Percentiles rank a stretch among this genome's conserved stretches.
Conservation (phyloP, 352 stramenopile genomes). For the Phytophthora pistaciae region DNA sequence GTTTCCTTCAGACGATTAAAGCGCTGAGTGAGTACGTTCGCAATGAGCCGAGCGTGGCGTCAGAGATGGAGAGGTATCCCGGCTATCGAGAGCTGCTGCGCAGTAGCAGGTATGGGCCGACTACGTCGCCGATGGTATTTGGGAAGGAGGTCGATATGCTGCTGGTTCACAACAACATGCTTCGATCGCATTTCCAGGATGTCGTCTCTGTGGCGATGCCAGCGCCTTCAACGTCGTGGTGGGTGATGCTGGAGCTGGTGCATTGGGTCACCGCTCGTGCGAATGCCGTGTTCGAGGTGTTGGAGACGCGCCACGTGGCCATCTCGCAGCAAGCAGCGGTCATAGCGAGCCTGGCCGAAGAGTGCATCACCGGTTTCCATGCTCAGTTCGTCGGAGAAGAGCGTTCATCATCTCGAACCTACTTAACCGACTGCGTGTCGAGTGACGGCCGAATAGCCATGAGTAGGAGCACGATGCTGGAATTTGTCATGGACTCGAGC, state of each 20-base stretch:
- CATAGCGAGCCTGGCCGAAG: conserved; percentile 32
- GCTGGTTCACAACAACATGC: conserved; percentile 45
- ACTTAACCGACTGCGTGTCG: conserved; percentile 21
- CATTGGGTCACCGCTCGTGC: conserved; percentile 48
- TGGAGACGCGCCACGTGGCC: conserved; percentile 37
- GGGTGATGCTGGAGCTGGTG: conserved; percentile 52
- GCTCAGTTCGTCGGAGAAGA: conserved; percentile 25
- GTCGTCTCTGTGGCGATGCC: conserved; percentile 3
- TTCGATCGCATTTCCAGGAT: conserved; percentile 57
- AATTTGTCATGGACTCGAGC: conserved; percentile 53
- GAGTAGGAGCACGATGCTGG: conserved; percentile 35
- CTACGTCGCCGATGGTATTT: conserved; percentile 28
- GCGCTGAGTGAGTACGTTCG: conserved; percentile 38
- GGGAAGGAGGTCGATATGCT: conserved; percentile 51
- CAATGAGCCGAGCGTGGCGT: conserved; percentile 25
- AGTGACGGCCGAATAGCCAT: conserved; percentile 25
- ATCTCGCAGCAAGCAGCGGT: conserved; percentile 28
- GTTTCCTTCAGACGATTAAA: conserved; percentile 32
- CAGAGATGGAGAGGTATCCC: conserved; percentile 35
- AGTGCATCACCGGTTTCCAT: conserved; percentile 40
- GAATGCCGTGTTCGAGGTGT: conserved; percentile 37
- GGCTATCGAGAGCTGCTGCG: conserved; percentile 10
- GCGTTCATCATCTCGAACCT: not conserved
- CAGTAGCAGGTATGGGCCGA: not conserved
- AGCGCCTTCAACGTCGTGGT: conserved; percentile 44